Evolutionary conservation across 805 yeast genomes (phyloP).

Genomic region (Kodamaea leandrae): DNA sequence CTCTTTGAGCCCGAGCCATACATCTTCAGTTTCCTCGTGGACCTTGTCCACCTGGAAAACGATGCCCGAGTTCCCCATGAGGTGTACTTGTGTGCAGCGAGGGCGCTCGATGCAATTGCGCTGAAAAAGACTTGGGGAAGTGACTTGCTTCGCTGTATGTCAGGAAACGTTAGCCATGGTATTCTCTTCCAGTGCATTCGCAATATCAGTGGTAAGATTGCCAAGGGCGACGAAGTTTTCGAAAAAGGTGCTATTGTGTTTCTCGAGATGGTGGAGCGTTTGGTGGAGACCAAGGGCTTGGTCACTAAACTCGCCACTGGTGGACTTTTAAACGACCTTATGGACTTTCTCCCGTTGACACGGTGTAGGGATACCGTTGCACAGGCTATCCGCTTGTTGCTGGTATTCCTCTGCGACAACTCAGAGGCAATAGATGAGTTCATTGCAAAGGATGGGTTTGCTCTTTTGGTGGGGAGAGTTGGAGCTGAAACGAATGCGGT

Average conservation of each 20-base stretch:
- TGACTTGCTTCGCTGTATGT: slow-evolving; percentile 72
- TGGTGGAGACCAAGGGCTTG: slow-evolving; percentile 55
- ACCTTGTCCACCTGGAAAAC: slow-evolving; percentile 66
- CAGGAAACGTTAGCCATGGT: slow-evolving; percentile 89
- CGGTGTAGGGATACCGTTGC: slow-evolving; percentile 49
- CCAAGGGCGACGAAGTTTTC: slow-evolving; percentile 20
- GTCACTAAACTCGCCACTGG: slow-evolving; percentile 64
- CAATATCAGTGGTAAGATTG: slow-evolving; percentile 49
- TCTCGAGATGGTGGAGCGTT: slow-evolving; percentile 60
- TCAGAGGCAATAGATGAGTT: slow-evolving; percentile 60
- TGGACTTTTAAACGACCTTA: slow-evolving; percentile 66
- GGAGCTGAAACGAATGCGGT: slow-evolving; percentile 65
- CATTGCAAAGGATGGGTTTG: slow-evolving; percentile 65
- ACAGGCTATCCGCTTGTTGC: slow-evolving; percentile 54
- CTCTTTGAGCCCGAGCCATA: slow-evolving; percentile 72
- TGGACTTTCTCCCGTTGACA: slow-evolving; percentile 56
- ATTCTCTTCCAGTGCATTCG: slow-evolving; percentile 69
- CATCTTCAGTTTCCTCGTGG: slow-evolving; percentile 65
- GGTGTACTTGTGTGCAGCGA: slow-evolving; percentile 58
- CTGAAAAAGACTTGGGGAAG: slow-evolving; percentile 66
- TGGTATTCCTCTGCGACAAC: slow-evolving; percentile 41
- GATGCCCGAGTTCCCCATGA: slow-evolving; percentile 44
- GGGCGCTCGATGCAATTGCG: slow-evolving; percentile 68
- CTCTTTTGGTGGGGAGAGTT: slow-evolving; percentile 55
- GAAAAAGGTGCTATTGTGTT: slow-evolving; percentile 50